Evolutionary conservation across 1,284 basidiomycete genomes (phyloP), one percentile per base, ranked within the genome.

Genomic region (Cutaneotrichosporon sp.): DNA sequence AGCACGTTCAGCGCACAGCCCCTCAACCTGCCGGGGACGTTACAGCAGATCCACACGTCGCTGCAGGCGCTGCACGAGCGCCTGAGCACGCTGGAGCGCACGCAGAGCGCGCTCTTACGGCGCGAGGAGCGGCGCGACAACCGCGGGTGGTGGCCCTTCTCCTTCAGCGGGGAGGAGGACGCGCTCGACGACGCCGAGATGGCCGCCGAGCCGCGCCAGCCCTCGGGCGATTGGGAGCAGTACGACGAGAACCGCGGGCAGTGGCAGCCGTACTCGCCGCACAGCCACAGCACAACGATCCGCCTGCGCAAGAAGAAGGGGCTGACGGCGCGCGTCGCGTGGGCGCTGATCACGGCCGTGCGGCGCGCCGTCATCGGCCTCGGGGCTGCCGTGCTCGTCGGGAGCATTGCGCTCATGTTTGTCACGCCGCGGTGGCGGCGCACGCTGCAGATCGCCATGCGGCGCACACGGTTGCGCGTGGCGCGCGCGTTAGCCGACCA

Each of bases 11-110:
- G 73, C 7, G 67, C 66, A 5, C 45, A 58, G 5, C 63, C 64
- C 7, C 59, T 72, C 29, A 73, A 72, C 54, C 65, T 79, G 13
- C 69, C 76, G 1, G 64, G 70, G 8, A 72, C 74, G 9, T 62
- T 80, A 13, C 74, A 78, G 60, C 72, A 74, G 58, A 80, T 80
- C 43, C 95, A 98, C 75, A 88, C 89, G 0, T 91, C 94, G 61
- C 82, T 98, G 9, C 89, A 91, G 1, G 93, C 94, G 1, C 83
- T 98, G 42, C 89, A 88, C 36, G 95, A 97, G 78, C 87, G 95
- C 13, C 82, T 98, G 29, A 88, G 91, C 67, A 83, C 84, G 7
- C 80, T 95, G 20, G 92, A 95, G 52, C 71, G 75, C 10, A 69
- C 70, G 2, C 79, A 80, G 58, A 62, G 71, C 6, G 64, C 75